Conservation (phyloP, 768 basidiomycete species). For the Boletus reticuloceps region DNA sequence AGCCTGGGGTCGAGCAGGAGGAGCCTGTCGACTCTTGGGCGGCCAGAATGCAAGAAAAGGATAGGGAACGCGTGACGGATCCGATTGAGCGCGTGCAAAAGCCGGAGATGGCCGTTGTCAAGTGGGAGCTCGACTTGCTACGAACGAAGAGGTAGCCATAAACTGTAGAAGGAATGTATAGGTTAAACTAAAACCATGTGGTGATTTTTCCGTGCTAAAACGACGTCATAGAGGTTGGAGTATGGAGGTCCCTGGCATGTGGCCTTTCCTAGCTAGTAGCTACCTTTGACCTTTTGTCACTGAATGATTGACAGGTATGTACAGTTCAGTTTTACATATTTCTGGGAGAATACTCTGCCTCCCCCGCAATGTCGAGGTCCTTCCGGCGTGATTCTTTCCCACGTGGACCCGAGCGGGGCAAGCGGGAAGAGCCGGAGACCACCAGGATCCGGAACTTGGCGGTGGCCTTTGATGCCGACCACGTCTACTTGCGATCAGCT, state of each 20-base stretch:
- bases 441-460: not conserved
- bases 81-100: constrained; percentile 53
- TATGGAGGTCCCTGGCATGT: no score
- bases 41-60: constrained; percentile 51
- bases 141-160: constrained; percentile 1
- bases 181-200: no score
- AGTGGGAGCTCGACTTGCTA: constrained; percentile 27
- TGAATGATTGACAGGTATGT: not conserved
- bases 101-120: constrained; percentile 34
- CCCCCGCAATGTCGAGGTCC: not conserved
- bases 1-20: constrained; percentile 28
- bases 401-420: not conserved
- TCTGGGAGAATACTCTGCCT: not conserved
- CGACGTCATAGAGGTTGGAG: no score
- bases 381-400: no score
- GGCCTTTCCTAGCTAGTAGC: no score
- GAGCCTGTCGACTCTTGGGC: constrained; percentile 45
- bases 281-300: no score
- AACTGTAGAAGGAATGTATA: not conserved
- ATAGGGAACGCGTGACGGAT: constrained; percentile 45
- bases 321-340: not conserved
- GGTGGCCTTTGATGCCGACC: not conserved
- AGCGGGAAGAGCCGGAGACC: not conserved
- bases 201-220: no score
- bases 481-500: not conserved